Evolutionary conservation across 1,284 basidiomycete species (phyloP).

Genomic region (Heterobasidion irregulare): DNA sequence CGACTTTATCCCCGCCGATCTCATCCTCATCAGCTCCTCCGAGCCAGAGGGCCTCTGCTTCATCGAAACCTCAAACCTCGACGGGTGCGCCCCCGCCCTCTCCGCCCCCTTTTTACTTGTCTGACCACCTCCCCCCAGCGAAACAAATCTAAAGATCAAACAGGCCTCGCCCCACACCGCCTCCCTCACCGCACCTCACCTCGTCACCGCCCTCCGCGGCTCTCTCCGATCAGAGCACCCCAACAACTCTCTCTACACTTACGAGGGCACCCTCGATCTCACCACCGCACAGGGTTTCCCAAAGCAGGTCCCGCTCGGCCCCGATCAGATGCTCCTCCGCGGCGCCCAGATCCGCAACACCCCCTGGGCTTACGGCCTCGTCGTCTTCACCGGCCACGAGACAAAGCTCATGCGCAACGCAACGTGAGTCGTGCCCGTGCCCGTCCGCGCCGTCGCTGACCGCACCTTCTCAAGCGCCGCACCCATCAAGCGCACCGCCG

Average conservation of each 20-base stretch:
- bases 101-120: constrained; percentile 5
- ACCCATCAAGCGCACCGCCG: constrained; percentile 94
- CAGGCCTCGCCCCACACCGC: constrained; percentile 86
- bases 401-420: constrained; percentile 97
- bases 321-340: constrained; percentile 90
- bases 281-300: constrained; percentile 47
- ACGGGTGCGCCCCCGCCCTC: constrained; percentile 61
- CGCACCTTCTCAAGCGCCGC: constrained; percentile 52
- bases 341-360: constrained; percentile 97
- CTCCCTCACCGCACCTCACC: constrained; percentile 68
- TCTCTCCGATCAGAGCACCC: constrained; percentile 91
- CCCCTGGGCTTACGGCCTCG: constrained; percentile 91
- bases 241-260: constrained; percentile 97
- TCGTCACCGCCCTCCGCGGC: constrained; percentile 72
- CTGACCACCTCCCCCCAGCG: constrained; percentile 39
- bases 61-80: constrained; percentile 95
- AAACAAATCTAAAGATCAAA: constrained; percentile 99
- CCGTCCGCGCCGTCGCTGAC: constrained; percentile 3
- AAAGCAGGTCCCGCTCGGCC: constrained; percentile 85
- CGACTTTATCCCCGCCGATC: constrained; percentile 95
- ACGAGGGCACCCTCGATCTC: constrained; percentile 79
- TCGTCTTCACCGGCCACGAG: constrained; percentile 96
- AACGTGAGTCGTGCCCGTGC: constrained; percentile 52
- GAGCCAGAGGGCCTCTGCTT: constrained; percentile 98
- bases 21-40: constrained; percentile 82